A percentile compares a stretch with the other conserved stretches of the same genome.
phyloP scores from a whole-genome alignment of 768 basidiomycete genomes.

The Fistulinella prunicolor region DNA sequence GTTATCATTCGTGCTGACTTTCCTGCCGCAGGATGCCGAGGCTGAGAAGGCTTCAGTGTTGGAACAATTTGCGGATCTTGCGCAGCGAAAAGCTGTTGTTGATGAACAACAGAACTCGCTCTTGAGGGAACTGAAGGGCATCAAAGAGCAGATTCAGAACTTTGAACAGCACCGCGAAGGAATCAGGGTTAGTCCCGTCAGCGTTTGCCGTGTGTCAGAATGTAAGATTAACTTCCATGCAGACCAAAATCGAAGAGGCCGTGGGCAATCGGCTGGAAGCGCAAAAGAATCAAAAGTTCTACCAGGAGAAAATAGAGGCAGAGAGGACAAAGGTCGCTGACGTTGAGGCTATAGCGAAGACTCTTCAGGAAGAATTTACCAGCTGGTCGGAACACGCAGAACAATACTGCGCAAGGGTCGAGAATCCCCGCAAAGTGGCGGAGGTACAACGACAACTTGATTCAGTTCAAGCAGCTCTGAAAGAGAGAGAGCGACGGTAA shows the following conservation, averaged over 20 bases:
- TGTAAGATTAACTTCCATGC: background rate
- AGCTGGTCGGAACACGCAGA: slow-evolving; percentile 64
- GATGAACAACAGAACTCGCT: slow-evolving; percentile 45
- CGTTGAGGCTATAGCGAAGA: slow-evolving; percentile 44
- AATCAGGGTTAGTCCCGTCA: slow-evolving; percentile 41
- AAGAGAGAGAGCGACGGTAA: slow-evolving; percentile 63
- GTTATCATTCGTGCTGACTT: background rate
- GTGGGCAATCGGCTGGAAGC: slow-evolving; percentile 48
- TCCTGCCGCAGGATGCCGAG: slow-evolving; percentile 48
- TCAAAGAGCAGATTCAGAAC: slow-evolving; percentile 50
- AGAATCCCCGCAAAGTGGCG: slow-evolving; percentile 54
- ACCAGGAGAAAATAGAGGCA: slow-evolving; percentile 47
- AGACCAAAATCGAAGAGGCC: slow-evolving; percentile 52
- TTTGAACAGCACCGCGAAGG: slow-evolving; percentile 44
- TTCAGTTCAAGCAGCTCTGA: slow-evolving; percentile 60
- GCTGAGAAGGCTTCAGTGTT: slow-evolving; percentile 47
- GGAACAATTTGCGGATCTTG: slow-evolving; percentile 49
- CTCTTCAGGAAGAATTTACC: slow-evolving; percentile 61
- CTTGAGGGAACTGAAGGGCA: slow-evolving; percentile 39
- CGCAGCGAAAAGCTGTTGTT: slow-evolving; percentile 43
- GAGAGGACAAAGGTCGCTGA: slow-evolving; percentile 46
- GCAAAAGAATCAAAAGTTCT: slow-evolving; percentile 48
- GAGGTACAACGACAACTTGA: slow-evolving; percentile 60
- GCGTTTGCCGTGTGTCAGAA: background rate
- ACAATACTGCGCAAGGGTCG: slow-evolving; percentile 55